phyloP scores from a whole-genome alignment of 345 rosid species.

The Rubroshorea leprosula region DNA sequence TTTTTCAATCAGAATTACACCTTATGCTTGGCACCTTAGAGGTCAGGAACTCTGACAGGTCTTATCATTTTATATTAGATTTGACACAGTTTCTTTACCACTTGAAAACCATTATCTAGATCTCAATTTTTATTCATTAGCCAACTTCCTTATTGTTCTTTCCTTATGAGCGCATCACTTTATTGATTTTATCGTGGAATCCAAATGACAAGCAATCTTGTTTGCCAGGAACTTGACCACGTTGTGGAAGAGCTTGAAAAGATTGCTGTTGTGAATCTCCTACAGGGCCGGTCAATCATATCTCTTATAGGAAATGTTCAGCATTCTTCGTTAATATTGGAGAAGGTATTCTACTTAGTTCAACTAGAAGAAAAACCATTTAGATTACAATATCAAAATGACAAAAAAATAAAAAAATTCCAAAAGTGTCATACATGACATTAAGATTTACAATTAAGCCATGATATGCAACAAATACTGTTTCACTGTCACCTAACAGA shows the following conservation, averaged over 20 bases:
- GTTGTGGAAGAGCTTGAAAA: slow-evolving; percentile 94
- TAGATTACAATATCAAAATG: too few relatives aligned
- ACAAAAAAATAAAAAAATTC: too few relatives aligned
- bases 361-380: not conserved
- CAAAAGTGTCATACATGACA: too few relatives aligned
- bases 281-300: slow-evolving; percentile 77
- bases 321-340: slow-evolving; percentile 76
- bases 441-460: too few relatives aligned
- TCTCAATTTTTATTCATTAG: too few relatives aligned
- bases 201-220: not conserved
- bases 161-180: not conserved
- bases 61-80: too few relatives aligned
- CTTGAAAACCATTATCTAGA: too few relatives aligned
- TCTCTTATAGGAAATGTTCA: slow-evolving; percentile 90
- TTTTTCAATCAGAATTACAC: too few relatives aligned
- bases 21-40: slow-evolving; percentile 5
- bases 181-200: not conserved
- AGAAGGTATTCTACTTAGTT: too few relatives aligned
- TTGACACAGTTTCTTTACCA: too few relatives aligned
- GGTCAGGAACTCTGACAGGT: too few relatives aligned
- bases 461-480: not conserved
- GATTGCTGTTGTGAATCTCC: slow-evolving; percentile 78
- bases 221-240: slow-evolving; percentile 77
- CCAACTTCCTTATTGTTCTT: not conserved
- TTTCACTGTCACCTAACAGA: not conserved